phyloP scores from a whole-genome alignment of 192 early-diverging fungal genomes.

The Rhizophagus clarus region DNA sequence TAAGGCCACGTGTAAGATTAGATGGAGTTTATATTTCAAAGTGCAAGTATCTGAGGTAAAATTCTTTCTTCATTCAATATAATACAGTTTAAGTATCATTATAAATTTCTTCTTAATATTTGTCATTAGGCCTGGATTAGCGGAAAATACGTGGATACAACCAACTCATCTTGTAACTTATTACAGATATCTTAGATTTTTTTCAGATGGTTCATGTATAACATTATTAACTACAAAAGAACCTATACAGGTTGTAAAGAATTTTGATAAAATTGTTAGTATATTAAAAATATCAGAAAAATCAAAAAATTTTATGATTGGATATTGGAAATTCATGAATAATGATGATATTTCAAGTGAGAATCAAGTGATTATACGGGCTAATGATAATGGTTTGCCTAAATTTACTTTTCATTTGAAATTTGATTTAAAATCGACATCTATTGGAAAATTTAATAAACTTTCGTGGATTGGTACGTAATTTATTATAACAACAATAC shows the following conservation, averaged over 20 bases:
- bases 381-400: slow-evolving; percentile 26
- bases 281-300: no score
- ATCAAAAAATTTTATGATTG: no score
- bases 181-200: slow-evolving; percentile 43
- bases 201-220: slow-evolving; percentile 39
- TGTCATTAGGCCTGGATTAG: slow-evolving; percentile 28
- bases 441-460: slow-evolving; percentile 41
- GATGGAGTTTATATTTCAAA: slow-evolving; percentile 33
- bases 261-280: slow-evolving; percentile 12
- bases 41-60: slow-evolving; percentile 26
- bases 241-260: slow-evolving; percentile 31
- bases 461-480: slow-evolving; percentile 30
- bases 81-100: no score
- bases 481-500: background rate
- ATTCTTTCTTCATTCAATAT: background rate
- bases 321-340: no score
- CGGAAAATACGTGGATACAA: slow-evolving; percentile 40
- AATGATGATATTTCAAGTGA: background rate
- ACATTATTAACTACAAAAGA: slow-evolving; percentile 36
- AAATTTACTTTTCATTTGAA: slow-evolving; percentile 35
- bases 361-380: slow-evolving; percentile 12
- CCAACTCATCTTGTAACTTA: slow-evolving; percentile 48
- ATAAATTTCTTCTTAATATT: background rate
- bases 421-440: slow-evolving; percentile 36
- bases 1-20: slow-evolving; percentile 39